Evolutionary conservation across 208 protist species (phyloP), one percentile per base, ranked within the genome.

Genomic region (Borovskyia barvae): DNA sequence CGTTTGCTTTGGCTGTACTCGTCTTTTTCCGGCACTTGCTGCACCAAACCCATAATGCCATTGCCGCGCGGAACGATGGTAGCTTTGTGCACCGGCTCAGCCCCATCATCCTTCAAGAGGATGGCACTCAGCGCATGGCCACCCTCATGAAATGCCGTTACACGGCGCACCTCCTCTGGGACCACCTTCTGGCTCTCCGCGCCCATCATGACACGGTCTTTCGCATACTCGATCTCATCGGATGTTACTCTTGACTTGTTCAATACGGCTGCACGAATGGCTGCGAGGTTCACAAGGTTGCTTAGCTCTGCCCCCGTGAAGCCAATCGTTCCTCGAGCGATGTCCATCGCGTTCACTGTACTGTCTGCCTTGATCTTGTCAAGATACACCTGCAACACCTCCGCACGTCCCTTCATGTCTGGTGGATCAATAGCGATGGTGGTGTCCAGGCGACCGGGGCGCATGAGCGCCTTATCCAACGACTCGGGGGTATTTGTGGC

Each of bases 401-500:
- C 92, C 20, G 79, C 77, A 12, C 92, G 82, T 5, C 92, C 92
- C 66, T 92, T 93, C 81, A 95, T 87, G 64, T 97, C 92, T 5
- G 92, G 92, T 7, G 88, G 88, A 50, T 97, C 89, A 6, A 97
- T 83, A 8, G 87, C 69, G 39, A 97, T 85, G 45, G 74, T 90
- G 20, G 77, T 94, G 62, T 97, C 92, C 37, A 97, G 74, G 15
- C 92, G 82, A 15, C 92, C 97, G 24, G 95, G 94, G 17, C 97
- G 83, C 7, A 78, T 94, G 8, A 98, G 68, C 14, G 97, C 97
- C 39, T 86, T 85, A 61, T 99, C 98, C 2, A 99, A 68, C 12
- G 84, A 66, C 15, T 99, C 92, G n/a, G 97, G 96, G 12, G 95
- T 98, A 77, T 99, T 99, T 1, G 98, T 99, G 3, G 98, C 98